Evolutionary conservation across 345 rosid species (phyloP).

Genomic region (Salix caprea): DNA sequence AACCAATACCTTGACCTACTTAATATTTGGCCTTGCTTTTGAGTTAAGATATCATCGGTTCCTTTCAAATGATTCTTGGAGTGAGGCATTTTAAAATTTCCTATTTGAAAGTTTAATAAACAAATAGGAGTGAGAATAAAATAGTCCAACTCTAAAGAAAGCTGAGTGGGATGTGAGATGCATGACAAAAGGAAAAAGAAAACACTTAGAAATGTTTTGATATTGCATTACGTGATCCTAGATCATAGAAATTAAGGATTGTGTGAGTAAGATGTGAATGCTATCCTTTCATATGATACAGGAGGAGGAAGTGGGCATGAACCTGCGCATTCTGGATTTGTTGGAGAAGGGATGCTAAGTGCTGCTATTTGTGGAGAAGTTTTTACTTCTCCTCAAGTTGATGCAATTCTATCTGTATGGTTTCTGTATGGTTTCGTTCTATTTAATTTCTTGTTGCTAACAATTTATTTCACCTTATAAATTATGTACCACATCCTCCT

Average conservation of each 20-base stretch:
- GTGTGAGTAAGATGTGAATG: neutral
- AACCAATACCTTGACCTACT: neutral
- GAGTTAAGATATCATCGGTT: neutral
- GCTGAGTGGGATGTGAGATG: neutral
- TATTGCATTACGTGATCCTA: neutral
- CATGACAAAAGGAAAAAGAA: neutral
- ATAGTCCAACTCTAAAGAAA: neutral
- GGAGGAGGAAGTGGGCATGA: constrained; percentile 99
- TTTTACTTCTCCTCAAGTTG: constrained; percentile 91
- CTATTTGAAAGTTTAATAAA: neutral
- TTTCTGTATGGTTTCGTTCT: constrained; percentile 55
- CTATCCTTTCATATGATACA: constrained; percentile 18
- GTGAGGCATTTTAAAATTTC: neutral
- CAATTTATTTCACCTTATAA: neutral
- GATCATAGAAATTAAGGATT: neutral
- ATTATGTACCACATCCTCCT: neutral
- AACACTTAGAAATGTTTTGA: neutral
- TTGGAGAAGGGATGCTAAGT: constrained; percentile 99
- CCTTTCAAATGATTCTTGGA: neutral
- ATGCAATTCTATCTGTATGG: constrained; percentile 87
- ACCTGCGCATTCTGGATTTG: constrained; percentile 97
- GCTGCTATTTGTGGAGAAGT: constrained; percentile 96
- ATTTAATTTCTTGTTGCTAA: constrained; percentile 2
- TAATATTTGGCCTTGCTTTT: neutral
- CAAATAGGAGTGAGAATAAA: neutral